phyloP scores from a whole-genome alignment of 345 rosid genomes.

The Dovyalis caffra region DNA sequence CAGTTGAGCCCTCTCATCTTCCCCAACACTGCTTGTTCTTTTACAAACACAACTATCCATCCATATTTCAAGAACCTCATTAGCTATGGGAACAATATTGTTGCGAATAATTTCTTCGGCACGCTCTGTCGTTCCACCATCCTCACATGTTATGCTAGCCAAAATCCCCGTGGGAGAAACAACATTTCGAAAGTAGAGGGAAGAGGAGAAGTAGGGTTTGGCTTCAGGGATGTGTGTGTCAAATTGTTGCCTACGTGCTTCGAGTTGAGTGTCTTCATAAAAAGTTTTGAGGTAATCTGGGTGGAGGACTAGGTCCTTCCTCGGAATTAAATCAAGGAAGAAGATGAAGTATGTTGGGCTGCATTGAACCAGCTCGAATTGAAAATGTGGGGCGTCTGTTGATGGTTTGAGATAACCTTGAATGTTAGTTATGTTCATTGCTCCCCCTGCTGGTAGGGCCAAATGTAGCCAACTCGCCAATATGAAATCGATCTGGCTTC shows the following conservation, averaged over 20 bases:
- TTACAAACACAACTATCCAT: conserved; percentile 7
- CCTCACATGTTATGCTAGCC: conserved; percentile 18
- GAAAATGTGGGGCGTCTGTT: conserved; percentile 23
- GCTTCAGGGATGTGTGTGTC: conserved; percentile 20
- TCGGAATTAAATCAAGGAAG: conserved; percentile 19
- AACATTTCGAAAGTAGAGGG: conserved; percentile 26
- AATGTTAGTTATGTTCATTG: conserved; percentile 21
- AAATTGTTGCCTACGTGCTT: conserved; percentile 9
- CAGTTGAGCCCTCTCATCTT: conserved; percentile 13
- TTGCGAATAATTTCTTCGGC: conserved; percentile 8
- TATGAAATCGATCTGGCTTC: conserved; percentile 23
- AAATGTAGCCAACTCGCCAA: conserved; percentile 25
- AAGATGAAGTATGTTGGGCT: conserved; percentile 16
- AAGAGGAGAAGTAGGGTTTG: conserved; percentile 23
- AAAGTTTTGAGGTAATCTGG: conserved; percentile 25
- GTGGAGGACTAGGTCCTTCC: conserved; percentile 23
- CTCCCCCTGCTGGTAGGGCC: conserved; percentile 12
- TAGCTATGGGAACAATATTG: not conserved
- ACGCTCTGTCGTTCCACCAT: not conserved
- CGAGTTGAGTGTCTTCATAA: conserved; percentile 18
- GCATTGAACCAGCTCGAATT: conserved; percentile 26
- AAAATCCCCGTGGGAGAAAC: conserved; percentile 23
- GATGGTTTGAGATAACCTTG: conserved; percentile 27
- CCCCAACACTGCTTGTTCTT: not conserved
- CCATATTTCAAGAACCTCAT: conserved; percentile 21